phyloP scores from a whole-genome alignment of 2,329 filamentous ascomycete species.

The Beauveria caledonica region DNA sequence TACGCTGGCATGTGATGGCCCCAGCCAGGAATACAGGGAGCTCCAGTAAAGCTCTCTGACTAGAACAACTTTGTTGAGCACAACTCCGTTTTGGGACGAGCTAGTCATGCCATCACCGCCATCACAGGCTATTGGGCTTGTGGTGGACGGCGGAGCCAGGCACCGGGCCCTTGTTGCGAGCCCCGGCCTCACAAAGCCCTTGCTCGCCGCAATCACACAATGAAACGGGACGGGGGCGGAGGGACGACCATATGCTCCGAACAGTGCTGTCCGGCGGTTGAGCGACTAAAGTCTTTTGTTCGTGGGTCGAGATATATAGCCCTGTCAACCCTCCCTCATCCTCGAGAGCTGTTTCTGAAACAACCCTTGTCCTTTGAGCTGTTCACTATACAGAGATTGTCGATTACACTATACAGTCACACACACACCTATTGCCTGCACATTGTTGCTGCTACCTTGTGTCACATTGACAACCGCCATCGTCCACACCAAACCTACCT shows the following conservation, averaged over 20 bases:
- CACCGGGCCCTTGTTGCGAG: neutral
- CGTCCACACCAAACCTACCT: neutral
- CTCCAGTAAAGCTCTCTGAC: neutral
- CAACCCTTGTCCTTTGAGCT: neutral
- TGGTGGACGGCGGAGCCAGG: neutral
- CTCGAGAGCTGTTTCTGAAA: neutral
- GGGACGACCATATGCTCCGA: neutral
- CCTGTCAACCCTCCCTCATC: neutral
- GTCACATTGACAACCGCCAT: neutral
- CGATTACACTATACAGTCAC: neutral
- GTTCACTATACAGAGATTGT: neutral
- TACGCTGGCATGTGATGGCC: slow-evolving; percentile 3
- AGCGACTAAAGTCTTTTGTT: neutral
- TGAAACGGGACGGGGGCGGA: neutral
- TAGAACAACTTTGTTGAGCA: neutral
- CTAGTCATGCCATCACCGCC: neutral
- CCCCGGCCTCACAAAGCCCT: neutral
- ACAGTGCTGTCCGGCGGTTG: neutral
- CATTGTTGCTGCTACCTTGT: neutral
- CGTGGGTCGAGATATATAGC: neutral
- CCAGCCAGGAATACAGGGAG: neutral
- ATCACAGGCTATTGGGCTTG: neutral
- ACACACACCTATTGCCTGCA: neutral
- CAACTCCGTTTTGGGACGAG: neutral
- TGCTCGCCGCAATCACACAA: neutral